These are phyloP conservation scores for Coniophora puteana DNA, from an alignment of 1,284 basidiomycete genomes.

Conservation along the genomic window DNA sequence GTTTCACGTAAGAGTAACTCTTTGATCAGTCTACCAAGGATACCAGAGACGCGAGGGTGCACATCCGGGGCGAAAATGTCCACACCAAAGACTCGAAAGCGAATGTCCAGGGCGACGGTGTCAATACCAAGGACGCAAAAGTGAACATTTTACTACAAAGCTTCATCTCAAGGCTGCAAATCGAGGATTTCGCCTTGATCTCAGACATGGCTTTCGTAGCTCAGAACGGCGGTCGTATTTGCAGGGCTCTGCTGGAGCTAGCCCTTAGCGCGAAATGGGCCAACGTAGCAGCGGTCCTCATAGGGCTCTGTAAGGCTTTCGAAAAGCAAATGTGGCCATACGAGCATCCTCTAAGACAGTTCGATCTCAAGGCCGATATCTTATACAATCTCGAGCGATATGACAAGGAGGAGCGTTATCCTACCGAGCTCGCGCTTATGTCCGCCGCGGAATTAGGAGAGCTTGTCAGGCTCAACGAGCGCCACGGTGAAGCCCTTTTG, in stretches of 20 bases:
- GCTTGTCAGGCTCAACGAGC: constrained; percentile 85
- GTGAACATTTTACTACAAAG: constrained; percentile 96
- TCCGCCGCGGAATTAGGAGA: constrained; percentile 76
- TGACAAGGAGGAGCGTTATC: constrained; percentile 84
- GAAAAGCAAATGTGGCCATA: constrained; percentile 96
- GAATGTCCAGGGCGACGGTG: too few relatives aligned
- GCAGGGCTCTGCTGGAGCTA: constrained; percentile 92
- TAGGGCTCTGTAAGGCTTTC: constrained; percentile 92
- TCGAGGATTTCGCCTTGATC: constrained; percentile 96
- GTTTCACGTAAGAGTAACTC: not conserved
- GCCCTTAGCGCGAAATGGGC: constrained; percentile 93
- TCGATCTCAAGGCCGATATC: constrained; percentile 74
- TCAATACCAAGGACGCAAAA: constrained; percentile 76
- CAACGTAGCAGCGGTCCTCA: constrained; percentile 73
- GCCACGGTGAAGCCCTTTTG: constrained; percentile 78
- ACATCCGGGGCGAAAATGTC: too few relatives aligned
- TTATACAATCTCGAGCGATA: constrained; percentile 77
- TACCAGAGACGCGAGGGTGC: too few relatives aligned
- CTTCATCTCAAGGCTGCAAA: constrained; percentile 75
- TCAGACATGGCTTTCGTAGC: constrained; percentile 94
- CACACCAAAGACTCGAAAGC: too few relatives aligned
- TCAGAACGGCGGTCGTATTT: constrained; percentile 93
- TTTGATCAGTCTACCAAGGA: too few relatives aligned
- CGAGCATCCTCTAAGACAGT: constrained; percentile 88
- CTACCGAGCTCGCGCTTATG: constrained; percentile 76